Conservation (phyloP, 2,329 filamentous ascomycete species). For the Rhexocercosporidium sp. region DNA sequence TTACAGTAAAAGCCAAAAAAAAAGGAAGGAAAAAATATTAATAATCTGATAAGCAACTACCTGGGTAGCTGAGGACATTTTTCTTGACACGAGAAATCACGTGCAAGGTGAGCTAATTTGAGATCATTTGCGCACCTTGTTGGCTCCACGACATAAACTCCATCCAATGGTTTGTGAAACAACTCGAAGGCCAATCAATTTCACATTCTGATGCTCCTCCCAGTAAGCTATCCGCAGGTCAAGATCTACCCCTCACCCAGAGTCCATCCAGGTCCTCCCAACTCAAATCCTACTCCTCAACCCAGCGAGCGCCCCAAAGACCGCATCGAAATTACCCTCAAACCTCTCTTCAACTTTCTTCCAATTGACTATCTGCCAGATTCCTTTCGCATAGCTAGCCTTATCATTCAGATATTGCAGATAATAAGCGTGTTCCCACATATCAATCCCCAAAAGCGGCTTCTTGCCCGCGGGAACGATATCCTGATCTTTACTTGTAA, state of each 20-base stretch:
- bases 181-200: not conserved
- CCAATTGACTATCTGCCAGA: conserved; percentile 83
- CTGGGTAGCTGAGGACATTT: not conserved
- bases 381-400: conserved; percentile 74
- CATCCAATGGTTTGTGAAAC: not conserved
- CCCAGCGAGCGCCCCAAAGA: conserved; percentile 31
- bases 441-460: conserved; percentile 81
- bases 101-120: not conserved
- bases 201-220: not conserved
- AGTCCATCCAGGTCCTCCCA: conserved; percentile 2
- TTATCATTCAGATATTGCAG: conserved; percentile 81
- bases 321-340: conserved; percentile 49
- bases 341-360: conserved; percentile 70
- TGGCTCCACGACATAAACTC: not conserved
- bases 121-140: not conserved
- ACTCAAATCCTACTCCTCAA: conserved; percentile 26
- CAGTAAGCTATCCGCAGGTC: too few species aligned
- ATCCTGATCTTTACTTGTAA: conserved; percentile 88
- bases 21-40: too few species aligned
- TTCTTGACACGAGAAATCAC: not conserved
- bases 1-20: too few species aligned
- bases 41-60: too few species aligned
- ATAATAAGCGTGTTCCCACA: conserved; percentile 96
- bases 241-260: not conserved
- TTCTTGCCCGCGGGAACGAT: conserved; percentile 68